Percentiles rank a stretch among this genome's conserved stretches.
phyloP scores from a whole-genome alignment of 495 filamentous ascomycete species.

The Penicillium daleae region DNA sequence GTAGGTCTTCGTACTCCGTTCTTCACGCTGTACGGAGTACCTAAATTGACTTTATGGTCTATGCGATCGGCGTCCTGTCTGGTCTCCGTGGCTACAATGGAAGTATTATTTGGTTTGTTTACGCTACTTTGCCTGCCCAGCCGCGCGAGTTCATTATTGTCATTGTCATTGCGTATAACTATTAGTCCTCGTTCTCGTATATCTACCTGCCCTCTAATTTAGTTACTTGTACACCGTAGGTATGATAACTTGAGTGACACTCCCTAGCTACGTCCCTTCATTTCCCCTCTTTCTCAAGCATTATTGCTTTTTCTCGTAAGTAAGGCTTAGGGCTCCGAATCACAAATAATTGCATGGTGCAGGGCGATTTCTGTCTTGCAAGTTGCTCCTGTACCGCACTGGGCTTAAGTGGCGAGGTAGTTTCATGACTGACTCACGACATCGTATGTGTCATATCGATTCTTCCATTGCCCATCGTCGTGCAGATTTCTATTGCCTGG shows the following conservation, averaged over 20 bases:
- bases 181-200: too few relatives aligned
- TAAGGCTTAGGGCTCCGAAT: background rate
- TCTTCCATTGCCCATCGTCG: background rate
- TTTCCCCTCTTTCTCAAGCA: background rate
- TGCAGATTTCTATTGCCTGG: background rate
- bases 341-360: background rate
- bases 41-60: background rate
- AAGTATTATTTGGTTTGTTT: too few relatives aligned
- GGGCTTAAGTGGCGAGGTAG: background rate
- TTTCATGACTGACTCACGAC: slow-evolving; percentile 1
- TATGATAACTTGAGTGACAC: background rate
- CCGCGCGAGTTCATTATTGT: background rate
- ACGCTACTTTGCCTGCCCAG: background rate
- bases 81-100: background rate
- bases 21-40: too few relatives aligned
- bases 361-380: background rate
- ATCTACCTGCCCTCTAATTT: too few relatives aligned
- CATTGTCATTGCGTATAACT: too few relatives aligned
- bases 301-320: background rate
- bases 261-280: too few relatives aligned
- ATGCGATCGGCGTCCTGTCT: background rate
- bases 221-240: too few relatives aligned
- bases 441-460: slow-evolving; percentile 12
- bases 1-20: background rate
- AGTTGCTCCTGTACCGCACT: too few relatives aligned